Evolutionary conservation across 305 asterid species (phyloP).

Genomic region (Rubia balearica): DNA sequence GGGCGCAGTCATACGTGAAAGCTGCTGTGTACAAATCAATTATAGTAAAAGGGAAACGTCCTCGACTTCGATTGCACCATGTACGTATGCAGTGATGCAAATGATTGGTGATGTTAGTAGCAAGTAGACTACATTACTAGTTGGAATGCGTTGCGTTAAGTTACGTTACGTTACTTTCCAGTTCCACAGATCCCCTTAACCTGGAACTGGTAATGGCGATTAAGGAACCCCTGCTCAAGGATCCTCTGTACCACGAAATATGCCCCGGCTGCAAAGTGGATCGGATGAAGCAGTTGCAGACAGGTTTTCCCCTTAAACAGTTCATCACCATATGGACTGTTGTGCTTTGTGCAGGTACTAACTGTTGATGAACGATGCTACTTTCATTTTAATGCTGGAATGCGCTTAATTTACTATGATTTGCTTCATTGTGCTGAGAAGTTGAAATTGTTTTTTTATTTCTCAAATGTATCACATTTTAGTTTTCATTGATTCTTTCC

Average conservation of each 20-base stretch:
- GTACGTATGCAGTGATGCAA: not conserved
- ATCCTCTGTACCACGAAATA: slow-evolving; percentile 36
- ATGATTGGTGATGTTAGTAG: no score
- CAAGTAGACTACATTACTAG: not conserved
- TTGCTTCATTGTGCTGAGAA: not conserved
- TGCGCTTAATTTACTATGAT: not conserved
- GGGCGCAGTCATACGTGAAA: no score
- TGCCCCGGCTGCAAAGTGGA: slow-evolving; percentile 70
- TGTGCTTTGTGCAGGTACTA: slow-evolving; percentile 45
- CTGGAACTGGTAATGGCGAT: slow-evolving; percentile 7
- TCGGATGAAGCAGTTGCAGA: slow-evolving; percentile 27
- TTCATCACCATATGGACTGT: slow-evolving; percentile 48
- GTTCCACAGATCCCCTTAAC: not conserved
- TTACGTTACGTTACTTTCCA: not conserved
- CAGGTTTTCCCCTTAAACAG: slow-evolving; percentile 51
- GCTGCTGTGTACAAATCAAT: not conserved
- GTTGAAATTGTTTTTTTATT: not conserved
- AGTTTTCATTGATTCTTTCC: slow-evolving; percentile 1
- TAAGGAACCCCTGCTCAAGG: slow-evolving; percentile 22
- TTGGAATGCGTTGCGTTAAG: not conserved
- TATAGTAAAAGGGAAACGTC: not conserved
- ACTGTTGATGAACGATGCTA: not conserved
- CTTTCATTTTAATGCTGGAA: not conserved
- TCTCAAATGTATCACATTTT: not conserved
- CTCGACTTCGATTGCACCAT: not conserved